Percentiles rank a stretch among this genome's conserved stretches.
Conservation (phyloP, 176 grass and related monocot genomes). For the Echinochloa phyllopogon region DNA sequence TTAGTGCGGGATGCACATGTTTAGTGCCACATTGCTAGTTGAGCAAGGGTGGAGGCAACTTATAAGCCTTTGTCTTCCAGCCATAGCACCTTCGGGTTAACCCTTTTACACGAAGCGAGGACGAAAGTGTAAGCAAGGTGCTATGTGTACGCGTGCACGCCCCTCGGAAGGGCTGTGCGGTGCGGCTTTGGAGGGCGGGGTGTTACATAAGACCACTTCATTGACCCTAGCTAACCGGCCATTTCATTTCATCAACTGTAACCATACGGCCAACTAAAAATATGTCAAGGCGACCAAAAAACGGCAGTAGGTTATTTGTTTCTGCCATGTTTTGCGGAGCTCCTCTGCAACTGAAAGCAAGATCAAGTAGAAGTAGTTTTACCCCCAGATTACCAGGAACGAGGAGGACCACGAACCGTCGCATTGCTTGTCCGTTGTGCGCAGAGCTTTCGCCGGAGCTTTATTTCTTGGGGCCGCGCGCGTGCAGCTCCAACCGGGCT, state of each 20-base stretch:
- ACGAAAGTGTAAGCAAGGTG: too few species aligned
- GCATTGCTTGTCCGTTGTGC: constrained; percentile 14
- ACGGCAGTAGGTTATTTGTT: neutral
- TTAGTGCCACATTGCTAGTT: too few species aligned
- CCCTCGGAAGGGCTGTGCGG: too few species aligned
- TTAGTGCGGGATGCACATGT: too few species aligned
- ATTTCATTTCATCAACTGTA: neutral
- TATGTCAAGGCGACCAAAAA: neutral
- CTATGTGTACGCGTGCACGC: too few species aligned
- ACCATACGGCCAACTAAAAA: neutral
- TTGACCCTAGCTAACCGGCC: neutral
- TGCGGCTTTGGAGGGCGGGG: too few species aligned
- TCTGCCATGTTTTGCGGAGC: neutral
- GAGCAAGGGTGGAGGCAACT: too few species aligned
- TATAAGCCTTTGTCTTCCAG: too few species aligned
- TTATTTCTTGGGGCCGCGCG: constrained; percentile 10
- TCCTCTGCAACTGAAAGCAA: neutral
- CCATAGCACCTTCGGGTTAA: too few species aligned
- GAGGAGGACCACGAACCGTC: neutral
- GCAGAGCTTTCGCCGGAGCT: neutral
- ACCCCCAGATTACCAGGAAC: neutral
- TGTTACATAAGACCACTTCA: neutral
- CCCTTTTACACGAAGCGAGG: too few species aligned
- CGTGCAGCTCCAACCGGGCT: neutral
- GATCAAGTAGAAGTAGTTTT: neutral